phyloP scores from a whole-genome alignment of 176 grass and related monocot genomes.

The Oryza glaberrima region DNA sequence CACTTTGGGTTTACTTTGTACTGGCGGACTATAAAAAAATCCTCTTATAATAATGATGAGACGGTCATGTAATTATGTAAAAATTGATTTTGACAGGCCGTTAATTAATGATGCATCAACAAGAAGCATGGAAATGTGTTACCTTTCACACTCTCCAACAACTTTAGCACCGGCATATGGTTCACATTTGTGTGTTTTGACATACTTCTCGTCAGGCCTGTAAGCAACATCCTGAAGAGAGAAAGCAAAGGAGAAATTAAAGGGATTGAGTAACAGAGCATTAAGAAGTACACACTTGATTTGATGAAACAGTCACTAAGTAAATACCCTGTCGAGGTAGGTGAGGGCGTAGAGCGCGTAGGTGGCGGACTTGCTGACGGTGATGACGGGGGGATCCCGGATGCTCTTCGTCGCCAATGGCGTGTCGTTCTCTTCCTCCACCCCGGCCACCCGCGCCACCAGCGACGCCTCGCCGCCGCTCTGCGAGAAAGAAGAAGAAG shows the following conservation, averaged over 20 bases:
- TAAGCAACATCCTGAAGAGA: constrained; percentile 76
- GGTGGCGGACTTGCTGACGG: constrained; percentile 64
- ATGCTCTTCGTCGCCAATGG: constrained; percentile 46
- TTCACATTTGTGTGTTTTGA: constrained; percentile 78
- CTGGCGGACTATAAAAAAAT: too few species aligned
- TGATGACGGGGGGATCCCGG: constrained; percentile 65
- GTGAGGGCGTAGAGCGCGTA: constrained; percentile 61
- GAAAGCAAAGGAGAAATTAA: neutral
- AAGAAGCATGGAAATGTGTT: neutral
- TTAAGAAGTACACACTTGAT: too few species aligned
- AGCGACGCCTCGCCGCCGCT: constrained; percentile 76
- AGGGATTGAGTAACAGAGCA: neutral
- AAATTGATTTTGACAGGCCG: too few species aligned
- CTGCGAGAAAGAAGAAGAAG: constrained; percentile 22
- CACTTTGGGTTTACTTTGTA: too few species aligned
- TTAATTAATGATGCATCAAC: neutral
- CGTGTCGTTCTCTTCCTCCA: constrained; percentile 50
- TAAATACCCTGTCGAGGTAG: constrained; percentile 58
- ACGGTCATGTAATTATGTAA: too few species aligned
- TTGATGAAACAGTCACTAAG: too few species aligned
- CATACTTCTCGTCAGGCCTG: constrained; percentile 69
- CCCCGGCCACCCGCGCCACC: constrained; percentile 59
- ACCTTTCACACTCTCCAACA: constrained; percentile 83
- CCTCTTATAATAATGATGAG: too few species aligned
- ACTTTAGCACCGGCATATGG: constrained; percentile 67